A percentile compares a stretch with the other conserved stretches of the same genome.
Conservation (phyloP, 2,329 filamentous ascomycete species). For the Fusarium xyrophilum region DNA sequence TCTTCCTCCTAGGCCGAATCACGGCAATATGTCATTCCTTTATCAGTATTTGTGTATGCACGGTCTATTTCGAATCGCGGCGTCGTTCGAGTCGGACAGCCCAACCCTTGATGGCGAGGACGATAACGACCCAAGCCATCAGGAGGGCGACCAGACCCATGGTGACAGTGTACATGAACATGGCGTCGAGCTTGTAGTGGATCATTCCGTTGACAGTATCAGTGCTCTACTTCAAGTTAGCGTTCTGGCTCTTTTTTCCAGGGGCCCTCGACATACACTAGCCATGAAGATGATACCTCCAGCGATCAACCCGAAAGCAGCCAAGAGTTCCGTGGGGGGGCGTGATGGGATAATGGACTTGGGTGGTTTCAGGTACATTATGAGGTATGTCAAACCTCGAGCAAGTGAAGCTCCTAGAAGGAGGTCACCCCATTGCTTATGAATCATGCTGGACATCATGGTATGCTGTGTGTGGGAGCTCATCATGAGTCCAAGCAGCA, state of each 20-base stretch:
- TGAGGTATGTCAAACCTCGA: conserved; percentile 78
- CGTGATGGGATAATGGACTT: conserved; percentile 80
- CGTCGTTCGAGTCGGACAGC: conserved; percentile 61
- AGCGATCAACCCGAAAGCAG: conserved; percentile 83
- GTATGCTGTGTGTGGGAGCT: conserved; percentile 84
- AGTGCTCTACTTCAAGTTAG: conserved; percentile 60
- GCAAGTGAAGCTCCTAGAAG: conserved; percentile 82
- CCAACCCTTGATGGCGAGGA: conserved; percentile 89
- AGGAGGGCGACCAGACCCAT: conserved; percentile 83
- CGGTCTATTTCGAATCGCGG: not conserved
- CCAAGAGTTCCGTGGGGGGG: conserved; percentile 88
- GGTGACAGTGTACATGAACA: conserved; percentile 90
- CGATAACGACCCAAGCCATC: conserved; percentile 82
- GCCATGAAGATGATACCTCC: conserved; percentile 94
- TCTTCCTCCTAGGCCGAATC: not conserved
- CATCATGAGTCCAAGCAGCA: conserved; percentile 94
- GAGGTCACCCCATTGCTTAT: conserved; percentile 91
- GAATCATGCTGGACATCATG: conserved; percentile 89
- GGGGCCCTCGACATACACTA: conserved; percentile 65
- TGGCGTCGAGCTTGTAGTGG: conserved; percentile 78
- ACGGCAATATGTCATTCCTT: not conserved
- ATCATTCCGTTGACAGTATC: conserved; percentile 82
- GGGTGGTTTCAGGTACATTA: conserved; percentile 81
- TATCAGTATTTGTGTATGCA: not conserved
- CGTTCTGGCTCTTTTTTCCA: not conserved